phyloP scores from a whole-genome alignment of 345 rosid genomes.

The Citrus reticulata region DNA sequence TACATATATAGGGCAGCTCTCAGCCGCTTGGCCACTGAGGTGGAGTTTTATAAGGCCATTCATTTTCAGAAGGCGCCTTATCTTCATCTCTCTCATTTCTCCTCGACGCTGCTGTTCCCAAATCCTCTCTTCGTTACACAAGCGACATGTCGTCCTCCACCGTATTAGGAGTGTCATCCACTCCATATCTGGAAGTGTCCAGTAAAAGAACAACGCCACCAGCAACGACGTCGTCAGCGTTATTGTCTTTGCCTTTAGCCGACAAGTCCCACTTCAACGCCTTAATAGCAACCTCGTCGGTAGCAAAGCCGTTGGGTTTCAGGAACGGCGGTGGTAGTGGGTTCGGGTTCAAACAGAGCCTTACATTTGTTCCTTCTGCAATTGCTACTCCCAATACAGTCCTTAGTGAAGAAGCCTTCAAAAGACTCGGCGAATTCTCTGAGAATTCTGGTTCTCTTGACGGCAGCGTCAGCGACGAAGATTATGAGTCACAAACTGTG shows the following conservation, averaged over 20 bases:
- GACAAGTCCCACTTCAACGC: slow-evolving; percentile 40
- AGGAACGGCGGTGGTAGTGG: slow-evolving; percentile 3
- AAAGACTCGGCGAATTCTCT: slow-evolving; percentile 45
- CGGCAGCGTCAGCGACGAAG: slow-evolving; percentile 15
- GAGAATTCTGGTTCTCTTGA: slow-evolving; percentile 25
- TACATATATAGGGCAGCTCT: neutral
- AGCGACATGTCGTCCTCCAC: slow-evolving; percentile 37
- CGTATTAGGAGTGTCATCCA: slow-evolving; percentile 36
- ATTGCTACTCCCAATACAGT: slow-evolving; percentile 75
- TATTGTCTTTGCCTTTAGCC: slow-evolving; percentile 14
- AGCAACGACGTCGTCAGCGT: neutral
- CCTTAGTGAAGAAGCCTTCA: slow-evolving; percentile 88
- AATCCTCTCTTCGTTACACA: neutral
- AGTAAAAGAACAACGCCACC: neutral
- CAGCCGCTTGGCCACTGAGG: neutral
- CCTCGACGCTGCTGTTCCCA: neutral
- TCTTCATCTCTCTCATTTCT: neutral
- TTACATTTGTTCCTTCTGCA: slow-evolving; percentile 50
- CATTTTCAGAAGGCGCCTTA: slow-evolving; percentile 9
- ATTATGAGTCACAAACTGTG: slow-evolving; percentile 13
- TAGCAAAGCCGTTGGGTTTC: slow-evolving; percentile 14
- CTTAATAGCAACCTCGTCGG: slow-evolving; percentile 8
- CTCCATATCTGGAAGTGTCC: slow-evolving; percentile 41
- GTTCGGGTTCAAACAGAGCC: slow-evolving; percentile 18
- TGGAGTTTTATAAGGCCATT: slow-evolving; percentile 22